Conservation (phyloP, 768 basidiomycete species). For the Trametes maxima region DNA sequence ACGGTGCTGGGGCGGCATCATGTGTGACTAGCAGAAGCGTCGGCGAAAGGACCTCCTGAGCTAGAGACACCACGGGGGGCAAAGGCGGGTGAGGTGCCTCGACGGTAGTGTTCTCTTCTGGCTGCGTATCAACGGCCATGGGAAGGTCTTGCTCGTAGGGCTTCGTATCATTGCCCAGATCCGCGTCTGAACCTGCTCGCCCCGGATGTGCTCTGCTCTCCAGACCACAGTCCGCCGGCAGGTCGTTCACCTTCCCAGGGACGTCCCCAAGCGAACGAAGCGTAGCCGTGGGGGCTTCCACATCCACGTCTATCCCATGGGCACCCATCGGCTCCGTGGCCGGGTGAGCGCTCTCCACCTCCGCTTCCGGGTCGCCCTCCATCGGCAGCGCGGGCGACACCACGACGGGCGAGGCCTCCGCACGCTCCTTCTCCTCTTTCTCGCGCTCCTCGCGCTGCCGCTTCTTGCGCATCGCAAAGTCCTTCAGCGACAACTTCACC, state of each 20-base stretch:
- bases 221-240: too few relatives aligned
- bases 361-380: too few relatives aligned
- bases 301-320: background rate
- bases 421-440: constrained; percentile 36
- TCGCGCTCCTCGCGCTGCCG: constrained; percentile 49
- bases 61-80: background rate
- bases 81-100: background rate
- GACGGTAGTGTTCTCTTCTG: background rate
- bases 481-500: constrained; percentile 58
- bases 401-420: constrained; percentile 28
- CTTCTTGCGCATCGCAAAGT: constrained; percentile 59
- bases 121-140: background rate
- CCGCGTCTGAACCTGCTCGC: background rate
- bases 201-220: background rate
- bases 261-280: too few relatives aligned
- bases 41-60: background rate
- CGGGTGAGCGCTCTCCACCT: too few relatives aligned
- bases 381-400: background rate
- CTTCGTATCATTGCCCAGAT: background rate
- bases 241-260: too few relatives aligned
- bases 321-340: background rate
- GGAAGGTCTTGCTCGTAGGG: background rate
- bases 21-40: background rate
- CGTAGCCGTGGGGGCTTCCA: too few relatives aligned
- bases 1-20: background rate